Evolutionary conservation across 805 yeast genomes (phyloP).

Genomic region (Monosporozyma siamensis): DNA sequence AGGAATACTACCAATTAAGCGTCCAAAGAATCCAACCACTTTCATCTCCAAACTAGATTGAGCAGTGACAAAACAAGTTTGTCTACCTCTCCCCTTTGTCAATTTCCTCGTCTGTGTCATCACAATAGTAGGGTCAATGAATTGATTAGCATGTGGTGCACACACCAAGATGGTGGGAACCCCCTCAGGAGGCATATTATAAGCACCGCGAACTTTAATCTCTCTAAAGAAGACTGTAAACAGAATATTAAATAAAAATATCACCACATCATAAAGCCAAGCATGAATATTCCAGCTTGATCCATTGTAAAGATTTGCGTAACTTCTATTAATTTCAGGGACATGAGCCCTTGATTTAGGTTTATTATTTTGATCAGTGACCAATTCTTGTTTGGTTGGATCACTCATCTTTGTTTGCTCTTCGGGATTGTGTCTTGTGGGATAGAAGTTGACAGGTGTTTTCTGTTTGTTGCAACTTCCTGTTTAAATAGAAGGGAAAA

Average conservation of each 20-base stretch:
- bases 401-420: slow-evolving; percentile 1
- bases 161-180: slow-evolving; percentile 65
- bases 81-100: slow-evolving; percentile 42
- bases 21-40: slow-evolving; percentile 68
- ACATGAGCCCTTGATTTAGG: slow-evolving; percentile 18
- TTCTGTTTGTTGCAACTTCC: no score
- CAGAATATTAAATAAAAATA: slow-evolving; percentile 23
- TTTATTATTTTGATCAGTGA: neutral
- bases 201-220: slow-evolving; percentile 57
- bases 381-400: neutral
- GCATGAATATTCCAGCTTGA: slow-evolving; percentile 15
- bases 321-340: slow-evolving; percentile 13
- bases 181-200: slow-evolving; percentile 24
- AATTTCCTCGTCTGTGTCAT: slow-evolving; percentile 59
- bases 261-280: slow-evolving; percentile 25
- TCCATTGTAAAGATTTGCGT: slow-evolving; percentile 24
- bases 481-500: no score
- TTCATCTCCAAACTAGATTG: slow-evolving; percentile 55
- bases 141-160: slow-evolving; percentile 84
- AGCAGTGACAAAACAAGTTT: slow-evolving; percentile 74
- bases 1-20: slow-evolving; percentile 70
- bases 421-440: no score
- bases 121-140: slow-evolving; percentile 69
- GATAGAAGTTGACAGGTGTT: no score
- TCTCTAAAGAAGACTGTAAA: slow-evolving; percentile 55